Base-by-base conservation (phyloP, 345 rosid species). In the Psidium guajava region DNA sequence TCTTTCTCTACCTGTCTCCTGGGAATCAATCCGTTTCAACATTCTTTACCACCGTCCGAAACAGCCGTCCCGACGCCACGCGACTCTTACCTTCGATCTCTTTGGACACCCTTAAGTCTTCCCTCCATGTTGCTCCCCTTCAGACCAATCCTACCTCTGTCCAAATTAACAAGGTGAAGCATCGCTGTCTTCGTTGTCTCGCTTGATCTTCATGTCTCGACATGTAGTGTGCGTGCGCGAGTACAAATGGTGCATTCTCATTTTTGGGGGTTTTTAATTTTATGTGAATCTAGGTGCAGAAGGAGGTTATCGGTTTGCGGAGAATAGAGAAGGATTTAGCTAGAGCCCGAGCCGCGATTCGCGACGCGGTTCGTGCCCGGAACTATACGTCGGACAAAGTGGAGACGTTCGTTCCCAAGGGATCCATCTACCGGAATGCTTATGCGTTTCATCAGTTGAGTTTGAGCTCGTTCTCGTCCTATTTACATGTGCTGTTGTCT, bases 371-470 rank as follows among this genome's bases (percentile, higher is more conserved):
- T 82, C 87, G 54, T 53, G 47, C 51, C 28, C 86, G 69, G 73
- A 95, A 89, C 84, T 92, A 87, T 58, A 84, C 90, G 18, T 91
- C 96, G 6, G 88, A 90, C 20, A 83, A 85, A 53, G 85, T 87
- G 24, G 91, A 91, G 40, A 87, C 55, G 0, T 94, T 83, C 83
- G 36, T 91, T 40, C 96, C 98, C 27, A 85, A 86, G 73, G 98
- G 98, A 50, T 73, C 88, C 18, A 74, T 92, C 55, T 95, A 95
- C 87, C 90, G 94, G 87, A 95, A 93, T 81, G 83, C 93, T 0
- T 85, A 87, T 52, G 93, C 96, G 27, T 95, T 95, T 91, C 96
- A 94, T 83, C 98, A 93, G 98, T 95, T 91, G 88, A 91, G 92
- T 87, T 82, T 51, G 85, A 24, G 44, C 8, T 24, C 49, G 5